Conservation (phyloP, 768 basidiomycete species). For the Dioszegia crocea region DNA sequence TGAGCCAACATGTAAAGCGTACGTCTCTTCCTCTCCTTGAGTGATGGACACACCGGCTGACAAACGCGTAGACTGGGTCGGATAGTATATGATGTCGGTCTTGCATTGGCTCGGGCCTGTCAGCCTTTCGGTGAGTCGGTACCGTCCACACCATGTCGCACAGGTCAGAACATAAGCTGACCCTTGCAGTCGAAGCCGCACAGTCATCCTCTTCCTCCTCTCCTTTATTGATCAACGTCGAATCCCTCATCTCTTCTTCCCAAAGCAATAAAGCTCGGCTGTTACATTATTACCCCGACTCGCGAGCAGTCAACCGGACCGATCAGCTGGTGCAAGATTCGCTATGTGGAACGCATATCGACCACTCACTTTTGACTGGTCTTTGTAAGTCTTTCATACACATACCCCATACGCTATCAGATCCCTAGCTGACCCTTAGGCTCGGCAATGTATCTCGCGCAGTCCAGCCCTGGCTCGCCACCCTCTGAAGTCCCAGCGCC, state of each 20-base stretch:
- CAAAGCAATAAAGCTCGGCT: slow-evolving; percentile 86
- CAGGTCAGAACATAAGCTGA: neutral
- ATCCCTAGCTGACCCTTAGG: slow-evolving; percentile 11
- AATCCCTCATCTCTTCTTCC: slow-evolving; percentile 64
- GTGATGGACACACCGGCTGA: no score
- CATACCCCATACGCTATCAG: neutral
- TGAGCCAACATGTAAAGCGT: slow-evolving; percentile 79
- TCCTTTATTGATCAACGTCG: slow-evolving; percentile 56
- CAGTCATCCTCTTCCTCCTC: neutral
- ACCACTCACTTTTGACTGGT: slow-evolving; percentile 77
- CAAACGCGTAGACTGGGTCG: slow-evolving; percentile 39
- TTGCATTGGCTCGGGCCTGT: slow-evolving; percentile 76
- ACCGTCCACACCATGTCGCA: slow-evolving; percentile 10
- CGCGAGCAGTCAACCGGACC: slow-evolving; percentile 54
- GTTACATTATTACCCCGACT: slow-evolving; percentile 89
- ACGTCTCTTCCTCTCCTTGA: no score
- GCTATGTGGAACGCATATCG: slow-evolving; percentile 86
- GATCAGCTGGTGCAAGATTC: slow-evolving; percentile 64
- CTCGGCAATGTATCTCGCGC: slow-evolving; percentile 74
- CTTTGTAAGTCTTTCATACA: slow-evolving; percentile 60
- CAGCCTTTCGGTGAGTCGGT: slow-evolving; percentile 74
- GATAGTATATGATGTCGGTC: slow-evolving; percentile 71
- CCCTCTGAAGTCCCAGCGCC: slow-evolving; percentile 62
- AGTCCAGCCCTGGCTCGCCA: slow-evolving; percentile 33
- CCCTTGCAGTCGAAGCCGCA: neutral